These are phyloP conservation scores for Stemphylium vesicarium DNA, from an alignment of 2,329 filamentous ascomycete species.

Conservation along the genomic window DNA sequence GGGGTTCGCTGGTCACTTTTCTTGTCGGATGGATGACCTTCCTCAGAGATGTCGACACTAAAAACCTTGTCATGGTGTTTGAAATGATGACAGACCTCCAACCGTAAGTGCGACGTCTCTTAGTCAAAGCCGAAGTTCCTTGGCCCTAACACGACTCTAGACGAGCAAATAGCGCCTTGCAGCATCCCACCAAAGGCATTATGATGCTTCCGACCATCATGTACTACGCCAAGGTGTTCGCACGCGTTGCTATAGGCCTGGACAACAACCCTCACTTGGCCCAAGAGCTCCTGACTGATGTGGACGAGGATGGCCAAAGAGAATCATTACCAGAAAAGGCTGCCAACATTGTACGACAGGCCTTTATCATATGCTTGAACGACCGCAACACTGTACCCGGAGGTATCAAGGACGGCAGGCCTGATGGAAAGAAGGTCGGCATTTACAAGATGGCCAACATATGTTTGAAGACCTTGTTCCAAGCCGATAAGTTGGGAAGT, in stretches of 20 bases:
- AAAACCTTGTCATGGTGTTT: slow-evolving; percentile 77
- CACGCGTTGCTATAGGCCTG: slow-evolving; percentile 81
- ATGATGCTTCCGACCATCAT: slow-evolving; percentile 85
- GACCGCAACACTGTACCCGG: slow-evolving; percentile 73
- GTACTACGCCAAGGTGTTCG: slow-evolving; percentile 78
- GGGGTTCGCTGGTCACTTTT: slow-evolving; percentile 79
- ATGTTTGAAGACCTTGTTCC: slow-evolving; percentile 85
- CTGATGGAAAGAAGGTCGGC: slow-evolving; percentile 83
- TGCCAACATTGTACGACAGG: slow-evolving; percentile 86
- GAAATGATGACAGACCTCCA: slow-evolving; percentile 74
- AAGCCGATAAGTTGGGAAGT: slow-evolving; percentile 82
- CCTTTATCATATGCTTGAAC: slow-evolving; percentile 87
- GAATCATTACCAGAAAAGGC: slow-evolving; percentile 85
- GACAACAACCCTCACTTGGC: slow-evolving; percentile 81
- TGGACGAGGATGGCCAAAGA: slow-evolving; percentile 69
- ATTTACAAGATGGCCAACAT: slow-evolving; percentile 94
- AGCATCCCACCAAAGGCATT: slow-evolving; percentile 77
- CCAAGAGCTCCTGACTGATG: slow-evolving; percentile 62
- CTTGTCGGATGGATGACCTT: slow-evolving; percentile 82
- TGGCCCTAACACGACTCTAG: slow-evolving; percentile 43
- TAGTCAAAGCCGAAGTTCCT: not conserved
- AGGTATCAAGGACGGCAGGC: slow-evolving; percentile 64
- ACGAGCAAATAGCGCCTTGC: slow-evolving; percentile 81
- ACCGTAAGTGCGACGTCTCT: slow-evolving; percentile 62
- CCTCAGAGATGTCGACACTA: slow-evolving; percentile 78